Evolutionary conservation across 2,329 filamentous ascomycete species (phyloP).

Genomic region (Pyricularia pennisetigena): DNA sequence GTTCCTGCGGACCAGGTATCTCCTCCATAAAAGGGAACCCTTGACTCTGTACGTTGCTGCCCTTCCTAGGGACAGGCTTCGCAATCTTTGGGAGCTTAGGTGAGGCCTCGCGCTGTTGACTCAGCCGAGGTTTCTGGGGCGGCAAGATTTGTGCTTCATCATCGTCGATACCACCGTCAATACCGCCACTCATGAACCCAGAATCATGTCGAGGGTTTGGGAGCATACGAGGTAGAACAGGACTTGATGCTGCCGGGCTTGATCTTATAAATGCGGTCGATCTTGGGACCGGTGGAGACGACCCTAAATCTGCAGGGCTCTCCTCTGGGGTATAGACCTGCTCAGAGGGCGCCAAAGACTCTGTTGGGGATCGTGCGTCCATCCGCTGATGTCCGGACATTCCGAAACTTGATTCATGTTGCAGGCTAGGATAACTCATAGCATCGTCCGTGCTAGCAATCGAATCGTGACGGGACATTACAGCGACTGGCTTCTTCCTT

Average conservation of each 20-base stretch:
- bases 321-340: conserved; percentile 44
- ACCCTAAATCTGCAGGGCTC: conserved; percentile 76
- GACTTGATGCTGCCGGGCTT: conserved; percentile 69
- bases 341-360: conserved; percentile 41
- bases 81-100: conserved; percentile 5
- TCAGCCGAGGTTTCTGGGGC: conserved; percentile 13
- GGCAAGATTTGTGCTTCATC: conserved; percentile 34
- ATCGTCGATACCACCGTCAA: conserved; percentile 61
- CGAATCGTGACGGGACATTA: conserved; percentile 44
- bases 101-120: conserved; percentile 6
- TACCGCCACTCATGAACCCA: conserved; percentile 74
- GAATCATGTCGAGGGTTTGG: conserved; percentile 57
- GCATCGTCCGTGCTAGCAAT: conserved; percentile 21
- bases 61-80: conserved; percentile 8
- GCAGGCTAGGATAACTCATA: conserved; percentile 15
- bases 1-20: conserved; percentile 31
- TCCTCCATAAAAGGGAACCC: conserved; percentile 28
- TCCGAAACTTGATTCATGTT: conserved; percentile 24
- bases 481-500: conserved; percentile 33
- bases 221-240: conserved; percentile 54
- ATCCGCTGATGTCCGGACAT: conserved; percentile 27
- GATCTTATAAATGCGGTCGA: conserved; percentile 43
- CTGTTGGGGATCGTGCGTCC: conserved; percentile 44
- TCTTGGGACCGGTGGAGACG: conserved; percentile 75
- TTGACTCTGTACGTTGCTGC: conserved; percentile 12